phyloP scores from a whole-genome alignment of 2,329 filamentous ascomycete species.

The Pezicula radicicola region DNA sequence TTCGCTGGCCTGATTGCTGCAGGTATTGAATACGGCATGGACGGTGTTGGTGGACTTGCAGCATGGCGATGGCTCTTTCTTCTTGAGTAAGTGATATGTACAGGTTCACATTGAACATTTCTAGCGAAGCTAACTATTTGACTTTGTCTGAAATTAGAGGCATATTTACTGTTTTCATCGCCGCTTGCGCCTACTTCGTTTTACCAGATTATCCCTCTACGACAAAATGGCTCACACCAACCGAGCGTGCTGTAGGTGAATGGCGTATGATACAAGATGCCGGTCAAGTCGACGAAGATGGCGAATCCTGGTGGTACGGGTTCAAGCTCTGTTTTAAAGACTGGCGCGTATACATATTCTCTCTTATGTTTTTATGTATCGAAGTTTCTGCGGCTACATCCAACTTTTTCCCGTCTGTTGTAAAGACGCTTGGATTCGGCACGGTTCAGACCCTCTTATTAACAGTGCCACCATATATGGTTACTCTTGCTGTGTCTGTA shows the following conservation, averaged over 20 bases:
- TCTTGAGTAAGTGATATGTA: constrained; percentile 39
- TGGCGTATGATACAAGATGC: constrained; percentile 1
- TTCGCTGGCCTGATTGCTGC: constrained; percentile 33
- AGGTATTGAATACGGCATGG: constrained; percentile 29
- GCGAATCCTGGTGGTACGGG: constrained; percentile 1
- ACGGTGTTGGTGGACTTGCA: constrained; percentile 37
- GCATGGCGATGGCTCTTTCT: constrained; percentile 48
- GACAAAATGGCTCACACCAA: constrained; percentile 2
- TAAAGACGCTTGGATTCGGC: constrained; percentile 20
- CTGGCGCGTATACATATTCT: constrained; percentile 7
- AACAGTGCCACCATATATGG: constrained; percentile 1
- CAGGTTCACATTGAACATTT: not conserved
- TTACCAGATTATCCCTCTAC: constrained; percentile 47
- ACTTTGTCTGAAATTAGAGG: not conserved
- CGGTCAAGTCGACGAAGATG: not conserved
- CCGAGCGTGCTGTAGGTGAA: not conserved
- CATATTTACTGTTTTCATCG: not conserved
- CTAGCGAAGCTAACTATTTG: not conserved
- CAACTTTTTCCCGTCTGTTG: constrained; percentile 24
- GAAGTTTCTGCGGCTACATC: not conserved
- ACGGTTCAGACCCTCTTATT: constrained; percentile 4
- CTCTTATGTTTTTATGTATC: not conserved
- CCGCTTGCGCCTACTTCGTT: constrained; percentile 16
- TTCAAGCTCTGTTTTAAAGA: constrained; percentile 2
- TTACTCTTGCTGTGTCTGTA: not conserved